Conservation (phyloP, 441 rosid species). For the Omphalea diandra region DNA sequence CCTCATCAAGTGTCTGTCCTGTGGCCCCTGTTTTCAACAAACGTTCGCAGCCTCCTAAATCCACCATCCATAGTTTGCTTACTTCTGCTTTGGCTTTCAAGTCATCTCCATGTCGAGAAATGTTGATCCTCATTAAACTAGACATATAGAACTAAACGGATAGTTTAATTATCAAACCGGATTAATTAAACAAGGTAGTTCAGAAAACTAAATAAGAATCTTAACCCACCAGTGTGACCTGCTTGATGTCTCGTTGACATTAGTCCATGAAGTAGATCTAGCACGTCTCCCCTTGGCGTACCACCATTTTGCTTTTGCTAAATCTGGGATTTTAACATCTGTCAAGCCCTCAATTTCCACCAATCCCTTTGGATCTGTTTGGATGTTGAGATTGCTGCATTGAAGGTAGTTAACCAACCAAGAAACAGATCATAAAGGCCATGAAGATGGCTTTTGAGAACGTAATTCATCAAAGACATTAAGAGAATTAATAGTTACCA, state of each 20-base stretch:
- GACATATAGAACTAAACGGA: constrained; percentile 54
- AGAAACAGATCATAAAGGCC: constrained; percentile 19
- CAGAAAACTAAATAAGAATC: constrained; percentile 13
- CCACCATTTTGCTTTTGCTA: constrained; percentile 76
- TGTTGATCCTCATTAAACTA: constrained; percentile 83
- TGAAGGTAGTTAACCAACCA: constrained; percentile 28
- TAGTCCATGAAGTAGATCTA: constrained; percentile 83
- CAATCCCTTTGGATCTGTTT: constrained; percentile 74
- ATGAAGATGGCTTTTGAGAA: background rate
- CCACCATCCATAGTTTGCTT: constrained; percentile 95
- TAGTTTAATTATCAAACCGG: constrained; percentile 45
- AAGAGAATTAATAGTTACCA: constrained; percentile 37
- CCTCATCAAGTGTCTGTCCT: constrained; percentile 86
- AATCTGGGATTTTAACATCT: constrained; percentile 59
- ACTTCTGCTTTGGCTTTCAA: constrained; percentile 54
- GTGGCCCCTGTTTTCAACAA: constrained; percentile 77
- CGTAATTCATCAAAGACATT: background rate
- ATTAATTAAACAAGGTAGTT: constrained; percentile 24
- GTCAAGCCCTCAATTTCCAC: constrained; percentile 81
- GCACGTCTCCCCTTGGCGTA: constrained; percentile 68
- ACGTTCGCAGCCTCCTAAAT: constrained; percentile 95
- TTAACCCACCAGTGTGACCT: constrained; percentile 91
- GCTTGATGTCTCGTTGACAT: constrained; percentile 87
- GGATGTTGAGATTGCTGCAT: constrained; percentile 81
- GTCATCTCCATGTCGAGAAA: constrained; percentile 51